Percentiles rank a stretch among this genome's conserved stretches.
These are phyloP conservation scores for Hypsizygus marmoreus DNA, from an alignment of 768 basidiomycete species.

Conservation along the genomic window DNA sequence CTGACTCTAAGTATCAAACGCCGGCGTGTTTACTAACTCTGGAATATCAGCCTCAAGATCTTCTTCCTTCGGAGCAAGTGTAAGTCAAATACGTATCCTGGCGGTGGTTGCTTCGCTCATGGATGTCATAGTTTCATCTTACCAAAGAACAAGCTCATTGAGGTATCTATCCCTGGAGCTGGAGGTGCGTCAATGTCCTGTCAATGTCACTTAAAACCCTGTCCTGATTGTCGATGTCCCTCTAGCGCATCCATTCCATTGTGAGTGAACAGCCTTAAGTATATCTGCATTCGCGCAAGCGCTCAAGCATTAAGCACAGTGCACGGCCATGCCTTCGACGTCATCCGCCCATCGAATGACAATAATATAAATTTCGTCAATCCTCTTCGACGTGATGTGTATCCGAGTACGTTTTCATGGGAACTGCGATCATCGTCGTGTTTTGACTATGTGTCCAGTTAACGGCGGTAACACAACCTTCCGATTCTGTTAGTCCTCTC, in stretches of 20 bases:
- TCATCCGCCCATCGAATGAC: conserved; percentile 24
- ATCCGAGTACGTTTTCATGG: conserved; percentile 19
- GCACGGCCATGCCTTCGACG: conserved; percentile 33
- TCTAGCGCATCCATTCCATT: conserved; percentile 31
- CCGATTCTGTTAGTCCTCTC: conserved; percentile 29
- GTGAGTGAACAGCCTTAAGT: conserved; percentile 13
- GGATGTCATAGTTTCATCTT: conserved; percentile 10
- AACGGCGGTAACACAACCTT: conserved; percentile 38
- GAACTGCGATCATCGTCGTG: background rate
- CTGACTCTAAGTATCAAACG: no score
- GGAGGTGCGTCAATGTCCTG: conserved; percentile 22
- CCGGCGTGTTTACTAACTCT: no score
- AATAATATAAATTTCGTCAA: conserved; percentile 30
- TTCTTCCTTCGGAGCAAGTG: conserved; percentile 41
- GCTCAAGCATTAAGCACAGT: no score
- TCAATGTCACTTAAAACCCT: background rate
- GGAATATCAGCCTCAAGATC: conserved; percentile 41
- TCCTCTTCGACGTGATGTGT: conserved; percentile 27
- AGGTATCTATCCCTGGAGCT: conserved; percentile 31
- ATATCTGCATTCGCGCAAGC: background rate
- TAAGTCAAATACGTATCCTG: conserved; percentile 6
- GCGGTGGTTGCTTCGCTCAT: background rate
- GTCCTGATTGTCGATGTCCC: background rate
- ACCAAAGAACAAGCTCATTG: conserved; percentile 20
- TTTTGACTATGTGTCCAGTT: conserved; percentile 16